Base-by-base conservation (phyloP, 164 flowering plant species). In the Stephania yunnanensis region DNA sequence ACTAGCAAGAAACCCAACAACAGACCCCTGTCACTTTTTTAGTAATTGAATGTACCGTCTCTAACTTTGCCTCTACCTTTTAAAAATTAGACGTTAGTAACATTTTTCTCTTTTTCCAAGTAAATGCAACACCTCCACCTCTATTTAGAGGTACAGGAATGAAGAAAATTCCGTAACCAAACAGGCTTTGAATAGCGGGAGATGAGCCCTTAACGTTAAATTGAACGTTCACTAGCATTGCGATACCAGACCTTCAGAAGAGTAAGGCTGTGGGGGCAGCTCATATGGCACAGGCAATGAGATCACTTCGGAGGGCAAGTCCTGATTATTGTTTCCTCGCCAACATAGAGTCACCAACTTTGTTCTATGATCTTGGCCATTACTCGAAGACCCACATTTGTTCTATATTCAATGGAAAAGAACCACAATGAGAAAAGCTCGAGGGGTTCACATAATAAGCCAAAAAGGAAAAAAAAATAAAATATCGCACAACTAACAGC, bases 201-300 rank as follows among this genome's bases (percentile, higher is more conserved):
- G 3, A 36, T 36, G 42, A 36, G 42, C n/a, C 65, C 65, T 50
- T 44, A 71, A 74, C 42, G 53, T 48, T 48, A 48, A 48, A 48
- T 12, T 17, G n/a, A 72, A 30, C 15, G n/a, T 72, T 20, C 52
- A 72, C 68, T 20, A 4, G 29, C 4, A 69, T 15, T 29, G 76
- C 46, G 42, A 70, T 30, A 70, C 42, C 71, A 66, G 65, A 96
- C 99, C 98, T 90, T 88, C 91, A 29, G 93, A 63, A 3, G 91
- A 78, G 83, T 94, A 96, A 50, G 87, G 88, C 65, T 79, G 78
- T 29, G 98, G 98, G 69, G 99, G 99, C 44, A 96, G 92, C 77
- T 90, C 91, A 71, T 91, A 96, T 22, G 98, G 98, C 69, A 96
- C 85, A 7, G 99, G 99, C 75, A 96, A 72, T 30, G 53, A 77